Evolutionary conservation across 2,329 filamentous ascomycete species (phyloP), one percentile per base, ranked within the genome.

Genomic region (Cercospora citrullina): DNA sequence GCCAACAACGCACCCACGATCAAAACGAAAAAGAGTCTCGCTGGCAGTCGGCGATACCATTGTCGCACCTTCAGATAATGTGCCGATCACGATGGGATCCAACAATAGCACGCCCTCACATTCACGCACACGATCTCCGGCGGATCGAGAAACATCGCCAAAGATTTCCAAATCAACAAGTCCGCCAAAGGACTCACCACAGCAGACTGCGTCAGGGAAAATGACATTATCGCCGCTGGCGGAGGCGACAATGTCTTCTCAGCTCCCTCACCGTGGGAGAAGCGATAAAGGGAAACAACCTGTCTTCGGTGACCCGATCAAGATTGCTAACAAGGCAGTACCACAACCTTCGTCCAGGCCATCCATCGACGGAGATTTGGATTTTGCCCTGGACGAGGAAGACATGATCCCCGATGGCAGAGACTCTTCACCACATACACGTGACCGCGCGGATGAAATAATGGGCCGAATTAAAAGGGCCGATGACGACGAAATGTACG

Each of bases 51-150:
- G 77, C 33, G 76, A 78, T 66, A 72, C 68, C 7, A 77, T 79
- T 59, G 78, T 79, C 5, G 75, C 75, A 14, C 78, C 78, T 9
- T 75, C 73, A 23, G 78, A 79, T 33, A 78, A 76, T 63, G 74
- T 79, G 21, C 75, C 77, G 12, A 21, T 70, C 5, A 66, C 68
- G 1, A 64, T 73, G 64, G 72, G 60, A 23, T 73, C 69, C 18
- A 75, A 72, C 66, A 77, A 69, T 48, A 69, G 66, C 60, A 71
- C 75, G 39, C 71, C 75, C 12, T 78, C 75, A 12, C 76, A 77
- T 63, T 79, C 76, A 4, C 69, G 73, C 10, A 72, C 67, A n/a
- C 65, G 70, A 16, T 72, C 71, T 5, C 67, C 70, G 14, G 63
- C 48, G 21, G 62, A 65, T 7, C 63, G 63, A 28, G 53, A 65